A percentile compares a stretch with the other conserved stretches of the same genome.
Conservation (phyloP, 2,329 filamentous ascomycete genomes). For the Ophiostoma novo-ulmi region DNA sequence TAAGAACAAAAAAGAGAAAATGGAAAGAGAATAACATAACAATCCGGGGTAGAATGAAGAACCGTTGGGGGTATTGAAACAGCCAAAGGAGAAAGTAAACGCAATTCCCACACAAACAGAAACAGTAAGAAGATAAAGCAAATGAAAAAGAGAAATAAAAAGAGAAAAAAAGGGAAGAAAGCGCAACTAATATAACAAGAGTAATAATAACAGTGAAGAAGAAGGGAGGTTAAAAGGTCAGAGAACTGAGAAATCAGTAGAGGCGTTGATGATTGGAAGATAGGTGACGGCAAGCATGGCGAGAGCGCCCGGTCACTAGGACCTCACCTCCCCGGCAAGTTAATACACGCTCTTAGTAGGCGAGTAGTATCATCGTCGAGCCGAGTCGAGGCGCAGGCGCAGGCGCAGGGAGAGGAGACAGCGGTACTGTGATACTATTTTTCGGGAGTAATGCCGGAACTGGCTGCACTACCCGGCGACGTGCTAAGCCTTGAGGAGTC, state of each 20-base stretch:
- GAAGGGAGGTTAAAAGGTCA: neutral
- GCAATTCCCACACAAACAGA: neutral
- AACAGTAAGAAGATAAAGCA: neutral
- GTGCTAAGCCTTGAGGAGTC: neutral
- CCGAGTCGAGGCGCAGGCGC: too few relatives aligned
- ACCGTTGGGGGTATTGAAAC: conserved; percentile 22
- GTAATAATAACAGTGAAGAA: conserved; percentile 8
- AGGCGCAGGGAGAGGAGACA: neutral
- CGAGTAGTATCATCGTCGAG: too few relatives aligned
- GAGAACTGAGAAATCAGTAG: neutral
- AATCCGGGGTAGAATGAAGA: conserved; percentile 10
- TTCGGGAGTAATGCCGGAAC: too few relatives aligned
- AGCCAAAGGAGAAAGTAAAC: conserved; percentile 12
- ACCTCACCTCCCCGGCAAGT: too few relatives aligned
- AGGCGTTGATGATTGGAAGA: neutral
- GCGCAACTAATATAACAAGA: conserved; percentile 7
- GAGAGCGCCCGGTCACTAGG: neutral
- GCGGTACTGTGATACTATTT: too few relatives aligned
- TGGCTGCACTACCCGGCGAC: neutral
- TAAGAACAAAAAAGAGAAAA: neutral
- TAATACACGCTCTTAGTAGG: too few relatives aligned
- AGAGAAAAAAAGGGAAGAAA: neutral
- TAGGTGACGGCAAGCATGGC: neutral
- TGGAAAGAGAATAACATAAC: neutral
- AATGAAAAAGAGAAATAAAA: neutral